phyloP scores from a whole-genome alignment of 1,284 basidiomycete genomes.

The Apiotrichum sp. region DNA sequence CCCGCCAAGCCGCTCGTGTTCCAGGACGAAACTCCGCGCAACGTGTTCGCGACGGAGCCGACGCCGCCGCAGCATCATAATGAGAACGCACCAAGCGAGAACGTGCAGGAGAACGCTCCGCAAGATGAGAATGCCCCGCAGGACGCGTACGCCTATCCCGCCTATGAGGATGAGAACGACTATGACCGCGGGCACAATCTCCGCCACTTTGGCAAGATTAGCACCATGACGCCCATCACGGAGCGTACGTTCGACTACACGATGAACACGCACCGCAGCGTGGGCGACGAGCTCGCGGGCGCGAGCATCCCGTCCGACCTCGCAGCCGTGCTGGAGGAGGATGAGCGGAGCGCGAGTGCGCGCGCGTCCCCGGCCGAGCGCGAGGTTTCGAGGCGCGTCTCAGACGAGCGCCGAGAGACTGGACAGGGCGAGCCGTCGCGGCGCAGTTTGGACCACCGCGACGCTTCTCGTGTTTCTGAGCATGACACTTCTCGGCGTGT shows the following conservation, averaged over 20 bases:
- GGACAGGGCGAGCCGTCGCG: too few species aligned
- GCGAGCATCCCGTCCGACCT: background rate
- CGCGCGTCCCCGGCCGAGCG: background rate
- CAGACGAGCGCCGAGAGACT: too few species aligned
- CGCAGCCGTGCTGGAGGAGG: conserved; percentile 17
- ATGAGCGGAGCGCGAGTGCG: conserved; percentile 18
- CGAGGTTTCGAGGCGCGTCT: too few species aligned
- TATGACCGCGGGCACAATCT: conserved; percentile 8
- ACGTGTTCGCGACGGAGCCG: conserved; percentile 19
- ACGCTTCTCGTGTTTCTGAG: too few species aligned
- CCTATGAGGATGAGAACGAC: conserved; percentile 6
- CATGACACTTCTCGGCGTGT: conserved; percentile 5
- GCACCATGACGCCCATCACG: conserved; percentile 90
- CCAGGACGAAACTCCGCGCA: conserved; percentile 32
- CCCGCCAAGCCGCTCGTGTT: conserved; percentile 35
- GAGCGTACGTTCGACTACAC: conserved; percentile 86
- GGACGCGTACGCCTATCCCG: too few species aligned
- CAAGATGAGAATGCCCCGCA: conserved; percentile 10
- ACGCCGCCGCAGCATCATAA: background rate
- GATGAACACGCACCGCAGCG: conserved; percentile 23
- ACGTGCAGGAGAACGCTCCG: background rate
- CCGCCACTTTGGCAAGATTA: conserved; percentile 24
- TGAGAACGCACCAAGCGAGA: background rate
- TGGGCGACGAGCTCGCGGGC: background rate
- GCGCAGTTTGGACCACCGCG: too few species aligned